Conservation (phyloP, 768 basidiomycete genomes). For the Tephrocybe sp. region DNA sequence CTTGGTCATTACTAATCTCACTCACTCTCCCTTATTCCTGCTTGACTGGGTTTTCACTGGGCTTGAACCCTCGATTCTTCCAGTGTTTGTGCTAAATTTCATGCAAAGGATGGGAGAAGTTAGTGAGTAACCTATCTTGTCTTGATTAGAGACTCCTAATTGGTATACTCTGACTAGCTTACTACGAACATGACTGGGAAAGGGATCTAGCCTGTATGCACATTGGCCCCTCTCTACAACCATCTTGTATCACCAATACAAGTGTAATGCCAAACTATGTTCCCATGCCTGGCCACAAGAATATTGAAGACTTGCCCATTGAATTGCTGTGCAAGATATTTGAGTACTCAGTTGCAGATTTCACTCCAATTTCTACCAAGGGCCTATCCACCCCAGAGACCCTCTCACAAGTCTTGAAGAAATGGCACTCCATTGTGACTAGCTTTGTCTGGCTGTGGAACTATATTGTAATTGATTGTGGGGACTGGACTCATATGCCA, state of each 20-base stretch:
- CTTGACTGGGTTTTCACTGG: no score
- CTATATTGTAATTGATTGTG: slow-evolving; percentile 9
- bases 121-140: not conserved
- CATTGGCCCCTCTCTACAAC: not conserved
- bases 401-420: slow-evolving; percentile 6
- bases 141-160: not conserved
- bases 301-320: slow-evolving; percentile 1
- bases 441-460: slow-evolving; percentile 11
- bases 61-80: no score
- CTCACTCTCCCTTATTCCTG: no score
- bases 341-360: slow-evolving; percentile 1
- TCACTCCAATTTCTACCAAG: not conserved
- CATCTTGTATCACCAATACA: not conserved
- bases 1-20: no score
- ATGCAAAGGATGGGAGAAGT: slow-evolving; percentile 6
- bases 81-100: no score
- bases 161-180: not conserved
- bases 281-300: not conserved
- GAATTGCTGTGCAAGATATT: slow-evolving; percentile 15
- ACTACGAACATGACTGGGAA: slow-evolving; percentile 9
- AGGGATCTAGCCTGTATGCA: slow-evolving; percentile 2
- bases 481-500: slow-evolving; percentile 4
- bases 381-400: not conserved
- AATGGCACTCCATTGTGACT: slow-evolving; percentile 10
- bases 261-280: not conserved